Conservation (phyloP, 495 filamentous ascomycete species). For the Hapsidospora chrysogenum region DNA sequence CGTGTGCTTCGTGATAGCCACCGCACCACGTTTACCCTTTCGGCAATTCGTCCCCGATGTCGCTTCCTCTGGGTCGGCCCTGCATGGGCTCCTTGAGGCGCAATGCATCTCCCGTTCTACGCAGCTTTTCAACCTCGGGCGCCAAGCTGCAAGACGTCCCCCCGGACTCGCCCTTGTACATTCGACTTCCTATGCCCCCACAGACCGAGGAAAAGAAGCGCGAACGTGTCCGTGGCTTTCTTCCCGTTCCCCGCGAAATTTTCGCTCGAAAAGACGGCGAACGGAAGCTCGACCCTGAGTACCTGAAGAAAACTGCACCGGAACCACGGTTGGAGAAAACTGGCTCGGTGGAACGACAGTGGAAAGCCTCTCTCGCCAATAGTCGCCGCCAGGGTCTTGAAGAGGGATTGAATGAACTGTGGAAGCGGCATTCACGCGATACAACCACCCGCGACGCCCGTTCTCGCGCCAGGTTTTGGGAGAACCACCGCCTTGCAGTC, state of each 20-base stretch:
- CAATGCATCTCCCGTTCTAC: neutral
- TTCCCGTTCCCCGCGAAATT: slow-evolving; percentile 25
- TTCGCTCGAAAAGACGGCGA: slow-evolving; percentile 20
- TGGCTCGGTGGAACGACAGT: slow-evolving; percentile 9
- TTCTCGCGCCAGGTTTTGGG: slow-evolving; percentile 4
- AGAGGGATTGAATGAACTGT: slow-evolving; percentile 19
- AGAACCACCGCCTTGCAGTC: slow-evolving; percentile 12
- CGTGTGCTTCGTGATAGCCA: too few relatives aligned
- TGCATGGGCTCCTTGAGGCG: too few relatives aligned
- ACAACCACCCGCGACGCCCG: slow-evolving; percentile 11
- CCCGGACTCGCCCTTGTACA: slow-evolving; percentile 28
- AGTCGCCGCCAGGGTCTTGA: slow-evolving; percentile 18
- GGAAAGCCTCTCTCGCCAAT: slow-evolving; percentile 17
- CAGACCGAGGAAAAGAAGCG: slow-evolving; percentile 20
- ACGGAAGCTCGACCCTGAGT: slow-evolving; percentile 13
- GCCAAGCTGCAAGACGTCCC: slow-evolving; percentile 11
- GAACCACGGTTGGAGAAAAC: slow-evolving; percentile 11
- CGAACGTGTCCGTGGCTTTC: slow-evolving; percentile 20
- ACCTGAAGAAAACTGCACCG: slow-evolving; percentile 12
- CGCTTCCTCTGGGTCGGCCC: too few relatives aligned
- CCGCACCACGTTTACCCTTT: too few relatives aligned
- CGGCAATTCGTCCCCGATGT: too few relatives aligned
- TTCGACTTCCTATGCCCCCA: slow-evolving; percentile 25
- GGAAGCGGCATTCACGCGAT: slow-evolving; percentile 8
- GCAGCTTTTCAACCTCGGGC: slow-evolving; percentile 5